phyloP scores from a whole-genome alignment of 2,329 filamentous ascomycete genomes.

The Parafenestella ontariensis region DNA sequence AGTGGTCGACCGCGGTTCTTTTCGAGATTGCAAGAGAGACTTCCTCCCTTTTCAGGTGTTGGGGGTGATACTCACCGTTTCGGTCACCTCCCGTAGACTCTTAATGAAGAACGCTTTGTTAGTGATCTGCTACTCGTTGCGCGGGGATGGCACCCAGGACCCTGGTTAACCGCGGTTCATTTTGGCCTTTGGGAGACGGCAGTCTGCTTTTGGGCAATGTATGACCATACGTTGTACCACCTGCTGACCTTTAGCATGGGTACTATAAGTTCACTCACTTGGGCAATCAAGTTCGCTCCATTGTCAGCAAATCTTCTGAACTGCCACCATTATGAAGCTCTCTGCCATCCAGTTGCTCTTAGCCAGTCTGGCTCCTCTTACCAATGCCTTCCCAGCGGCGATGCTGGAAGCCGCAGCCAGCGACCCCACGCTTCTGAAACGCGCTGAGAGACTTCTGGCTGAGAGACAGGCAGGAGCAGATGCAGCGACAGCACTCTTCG shows the following conservation, averaged over 20 bases:
- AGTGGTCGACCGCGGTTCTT: slow-evolving; percentile 6
- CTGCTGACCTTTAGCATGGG: background rate
- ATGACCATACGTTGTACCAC: background rate
- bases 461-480: slow-evolving; percentile 24
- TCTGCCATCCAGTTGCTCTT: slow-evolving; percentile 15
- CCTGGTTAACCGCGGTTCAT: background rate
- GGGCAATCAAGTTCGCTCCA: background rate
- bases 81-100: background rate
- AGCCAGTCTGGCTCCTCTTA: slow-evolving; percentile 12
- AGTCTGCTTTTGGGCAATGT: background rate
- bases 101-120: background rate
- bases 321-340: slow-evolving; percentile 20
- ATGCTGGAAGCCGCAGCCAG: slow-evolving; percentile 29
- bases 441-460: slow-evolving; percentile 21
- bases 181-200: background rate
- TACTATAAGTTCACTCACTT: background rate
- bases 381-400: slow-evolving; percentile 28
- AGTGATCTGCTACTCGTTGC: background rate
- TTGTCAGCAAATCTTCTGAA: background rate
- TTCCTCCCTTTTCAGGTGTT: background rate
- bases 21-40: background rate
- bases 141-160: background rate
- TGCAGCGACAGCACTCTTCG: slow-evolving; percentile 28
- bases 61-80: background rate
- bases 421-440: slow-evolving; percentile 23